phyloP scores from a whole-genome alignment of 352 stramenopile species.

The Pythium dissotocum region DNA sequence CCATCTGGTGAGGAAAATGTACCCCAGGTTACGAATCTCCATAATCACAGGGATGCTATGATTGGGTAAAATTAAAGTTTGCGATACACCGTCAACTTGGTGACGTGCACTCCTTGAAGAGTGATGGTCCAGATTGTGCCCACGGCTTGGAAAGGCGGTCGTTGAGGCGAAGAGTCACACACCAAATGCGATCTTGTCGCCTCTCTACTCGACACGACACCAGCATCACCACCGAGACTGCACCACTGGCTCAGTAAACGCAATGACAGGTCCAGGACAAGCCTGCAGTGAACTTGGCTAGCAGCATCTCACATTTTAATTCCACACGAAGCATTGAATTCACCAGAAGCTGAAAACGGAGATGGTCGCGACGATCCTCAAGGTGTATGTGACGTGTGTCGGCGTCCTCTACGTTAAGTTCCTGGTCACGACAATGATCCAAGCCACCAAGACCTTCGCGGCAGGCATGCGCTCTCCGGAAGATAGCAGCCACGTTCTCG shows the following conservation, averaged over 20 bases:
- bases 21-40: neutral
- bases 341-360: too few species aligned
- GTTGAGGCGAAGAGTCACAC: too few species aligned
- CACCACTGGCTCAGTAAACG: neutral
- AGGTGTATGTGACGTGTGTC: constrained; percentile 24
- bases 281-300: neutral
- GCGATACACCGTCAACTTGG: neutral
- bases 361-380: constrained; percentile 13
- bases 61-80: neutral
- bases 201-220: neutral
- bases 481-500: constrained; percentile 44
- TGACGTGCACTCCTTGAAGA: neutral
- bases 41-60: neutral
- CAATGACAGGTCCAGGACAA: too few species aligned
- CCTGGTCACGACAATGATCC: constrained; percentile 38
- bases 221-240: neutral
- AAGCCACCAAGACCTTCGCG: constrained; percentile 33
- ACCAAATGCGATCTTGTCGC: neutral
- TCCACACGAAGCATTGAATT: neutral
- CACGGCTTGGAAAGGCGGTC: neutral
- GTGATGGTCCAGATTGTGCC: neutral
- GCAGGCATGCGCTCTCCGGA: constrained; percentile 38
- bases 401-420: constrained; percentile 56
- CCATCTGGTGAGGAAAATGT: neutral
- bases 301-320: neutral